Conservation (phyloP, 495 filamentous ascomycete genomes). For the Penicillium dipodomyicola region DNA sequence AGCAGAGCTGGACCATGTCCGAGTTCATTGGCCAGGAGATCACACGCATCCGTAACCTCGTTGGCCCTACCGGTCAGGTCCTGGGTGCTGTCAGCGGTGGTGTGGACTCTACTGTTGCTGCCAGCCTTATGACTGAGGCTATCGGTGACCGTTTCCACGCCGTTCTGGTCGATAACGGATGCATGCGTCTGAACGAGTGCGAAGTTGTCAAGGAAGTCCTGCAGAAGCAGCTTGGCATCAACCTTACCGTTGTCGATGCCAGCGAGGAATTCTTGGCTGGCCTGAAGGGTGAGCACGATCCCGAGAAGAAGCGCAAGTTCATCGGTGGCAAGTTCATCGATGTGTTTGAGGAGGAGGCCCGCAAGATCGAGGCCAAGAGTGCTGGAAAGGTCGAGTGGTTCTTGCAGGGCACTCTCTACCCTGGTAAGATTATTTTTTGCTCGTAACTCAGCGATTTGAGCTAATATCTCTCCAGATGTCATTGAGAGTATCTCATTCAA, state of each 20-base stretch:
- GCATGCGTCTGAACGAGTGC: constrained; percentile 85
- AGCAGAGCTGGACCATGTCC: constrained; percentile 78
- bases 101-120: constrained; percentile 87
- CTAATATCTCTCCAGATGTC: constrained; percentile 55
- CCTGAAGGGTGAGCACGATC: constrained; percentile 74
- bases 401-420: constrained; percentile 77
- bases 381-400: constrained; percentile 75
- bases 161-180: constrained; percentile 82
- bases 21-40: constrained; percentile 79
- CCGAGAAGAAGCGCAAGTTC: constrained; percentile 78
- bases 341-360: constrained; percentile 82
- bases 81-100: constrained; percentile 82
- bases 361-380: constrained; percentile 67
- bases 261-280: constrained; percentile 67
- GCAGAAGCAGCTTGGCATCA: constrained; percentile 75
- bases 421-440: constrained; percentile 28
- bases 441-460: not conserved
- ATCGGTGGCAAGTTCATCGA: constrained; percentile 69
- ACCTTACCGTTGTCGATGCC: constrained; percentile 85
- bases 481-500: constrained; percentile 82
- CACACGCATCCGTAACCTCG: constrained; percentile 67
- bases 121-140: constrained; percentile 77
- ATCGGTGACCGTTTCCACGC: constrained; percentile 88
- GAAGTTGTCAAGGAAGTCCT: constrained; percentile 74
- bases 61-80: constrained; percentile 77